Evolutionary conservation across 2,329 filamentous ascomycete species (phyloP).

Genomic region (Nigrograna mackinnonii): DNA sequence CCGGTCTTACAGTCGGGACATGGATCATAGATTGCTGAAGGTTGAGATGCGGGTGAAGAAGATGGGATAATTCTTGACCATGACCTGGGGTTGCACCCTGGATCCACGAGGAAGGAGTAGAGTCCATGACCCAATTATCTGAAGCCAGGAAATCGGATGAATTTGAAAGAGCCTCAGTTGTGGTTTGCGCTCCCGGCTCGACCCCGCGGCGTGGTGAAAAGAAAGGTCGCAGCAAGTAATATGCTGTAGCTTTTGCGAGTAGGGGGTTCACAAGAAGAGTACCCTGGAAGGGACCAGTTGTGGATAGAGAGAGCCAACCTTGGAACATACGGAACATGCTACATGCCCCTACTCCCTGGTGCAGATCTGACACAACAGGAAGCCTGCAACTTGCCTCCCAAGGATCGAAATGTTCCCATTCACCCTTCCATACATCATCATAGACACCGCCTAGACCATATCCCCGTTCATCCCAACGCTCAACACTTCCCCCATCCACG

Average conservation of each 20-base stretch:
- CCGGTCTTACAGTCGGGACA: constrained; percentile 68
- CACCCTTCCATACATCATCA: constrained; percentile 70
- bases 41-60: constrained; percentile 71
- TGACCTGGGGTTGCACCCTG: constrained; percentile 72
- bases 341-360: constrained; percentile 80
- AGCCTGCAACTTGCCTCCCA: constrained; percentile 77
- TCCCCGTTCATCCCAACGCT: constrained; percentile 61
- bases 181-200: constrained; percentile 33
- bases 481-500: constrained; percentile 54
- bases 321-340: constrained; percentile 88
- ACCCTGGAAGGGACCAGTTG: constrained; percentile 73
- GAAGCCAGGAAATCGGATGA: constrained; percentile 51
- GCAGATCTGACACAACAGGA: constrained; percentile 71
- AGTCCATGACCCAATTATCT: constrained; percentile 65
- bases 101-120: constrained; percentile 60
- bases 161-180: constrained; percentile 30
- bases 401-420: constrained; percentile 81
- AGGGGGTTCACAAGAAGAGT: constrained; percentile 83
- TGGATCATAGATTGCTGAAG: constrained; percentile 72
- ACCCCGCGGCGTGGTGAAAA: constrained; percentile 61
- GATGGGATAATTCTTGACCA: constrained; percentile 68
- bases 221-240: constrained; percentile 82
- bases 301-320: constrained; percentile 83
- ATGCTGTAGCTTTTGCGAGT: constrained; percentile 74
- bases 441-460: constrained; percentile 70